phyloP scores from a whole-genome alignment of 345 rosid species.

The Moricandia moricandioides region DNA sequence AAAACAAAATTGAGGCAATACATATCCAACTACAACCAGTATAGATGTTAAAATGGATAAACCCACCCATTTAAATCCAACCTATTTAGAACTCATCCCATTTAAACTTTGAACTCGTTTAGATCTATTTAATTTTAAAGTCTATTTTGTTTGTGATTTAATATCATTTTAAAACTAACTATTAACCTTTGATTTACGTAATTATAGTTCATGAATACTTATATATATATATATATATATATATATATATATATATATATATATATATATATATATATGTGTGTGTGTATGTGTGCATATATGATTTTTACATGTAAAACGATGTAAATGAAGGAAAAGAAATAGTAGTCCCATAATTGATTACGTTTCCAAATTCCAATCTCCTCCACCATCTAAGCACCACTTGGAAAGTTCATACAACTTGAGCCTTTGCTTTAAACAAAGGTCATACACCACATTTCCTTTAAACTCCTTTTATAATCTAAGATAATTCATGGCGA shows the following conservation, averaged over 20 bases:
- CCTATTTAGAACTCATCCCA: too few species aligned
- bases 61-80: too few species aligned
- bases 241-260: background rate
- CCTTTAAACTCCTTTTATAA: constrained; percentile 21
- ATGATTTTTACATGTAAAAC: background rate
- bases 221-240: background rate
- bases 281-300: background rate
- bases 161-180: background rate
- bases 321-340: background rate
- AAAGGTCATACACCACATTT: constrained; percentile 27
- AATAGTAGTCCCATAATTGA: constrained; percentile 17
- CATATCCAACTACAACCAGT: too few species aligned
- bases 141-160: background rate
- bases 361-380: constrained; percentile 28
- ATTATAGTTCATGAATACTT: background rate
- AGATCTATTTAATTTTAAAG: too few species aligned
- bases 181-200: background rate
- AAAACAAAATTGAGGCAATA: too few species aligned
- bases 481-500: constrained; percentile 25
- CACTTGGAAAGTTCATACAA: constrained; percentile 40
- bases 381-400: constrained; percentile 35
- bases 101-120: too few species aligned
- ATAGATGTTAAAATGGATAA: too few species aligned
- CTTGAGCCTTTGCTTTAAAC: constrained; percentile 35
- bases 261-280: too few species aligned